Base-by-base conservation (phyloP, 1,284 basidiomycete genomes). In the Ustilago curta region DNA sequence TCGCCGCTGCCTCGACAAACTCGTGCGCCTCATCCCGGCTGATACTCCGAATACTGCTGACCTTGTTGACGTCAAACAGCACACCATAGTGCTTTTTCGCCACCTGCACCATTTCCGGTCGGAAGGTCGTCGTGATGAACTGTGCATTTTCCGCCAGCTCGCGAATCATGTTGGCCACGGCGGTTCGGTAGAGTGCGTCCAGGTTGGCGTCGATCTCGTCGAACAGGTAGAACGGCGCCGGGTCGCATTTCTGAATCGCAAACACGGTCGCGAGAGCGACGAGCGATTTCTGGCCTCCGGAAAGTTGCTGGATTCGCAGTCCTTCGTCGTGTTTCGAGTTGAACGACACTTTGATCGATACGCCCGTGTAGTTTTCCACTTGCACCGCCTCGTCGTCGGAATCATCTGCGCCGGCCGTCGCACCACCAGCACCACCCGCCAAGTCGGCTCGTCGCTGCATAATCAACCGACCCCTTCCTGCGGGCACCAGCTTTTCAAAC, bases 181-280 rank as follows among this genome's bases (percentile, higher is more conserved):
- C 94, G 2, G 95, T 97, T 44, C 96, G 92, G 76, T 98, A 97
- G 87, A 98, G 94, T 6, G 96, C 94, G 81, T 99, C 97, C 56
- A 99, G 88, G 81, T 98, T 98, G 54, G 96, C 96, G 81, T 99
- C 96, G 82, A 98, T 98, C 88, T 99, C 97, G 85, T 99, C 97
- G 83, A 99, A 99, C n/a, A 99, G 88, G 86, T 99, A 99, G 88
- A 99, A 99, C 0, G 97, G 97, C 0, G 97, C 97, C 1, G 97
- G 97, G 83, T 99, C 97, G 85, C 95, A 98, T 86, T 97, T 97
- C 85, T 99, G 97, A 79, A 99, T 99, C 8, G 96, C 95, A 83
- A 99, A 99, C 19, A 99, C 95, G 35, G 93, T 92, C 1, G 97
- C 94, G 29, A 99, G 90, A 0, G 97, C 97, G 4, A 99, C 97